Percentiles rank a stretch among this genome's conserved stretches.
Evolutionary conservation across 768 basidiomycete genomes (phyloP).

Genomic region (Serendipita vermifera): DNA sequence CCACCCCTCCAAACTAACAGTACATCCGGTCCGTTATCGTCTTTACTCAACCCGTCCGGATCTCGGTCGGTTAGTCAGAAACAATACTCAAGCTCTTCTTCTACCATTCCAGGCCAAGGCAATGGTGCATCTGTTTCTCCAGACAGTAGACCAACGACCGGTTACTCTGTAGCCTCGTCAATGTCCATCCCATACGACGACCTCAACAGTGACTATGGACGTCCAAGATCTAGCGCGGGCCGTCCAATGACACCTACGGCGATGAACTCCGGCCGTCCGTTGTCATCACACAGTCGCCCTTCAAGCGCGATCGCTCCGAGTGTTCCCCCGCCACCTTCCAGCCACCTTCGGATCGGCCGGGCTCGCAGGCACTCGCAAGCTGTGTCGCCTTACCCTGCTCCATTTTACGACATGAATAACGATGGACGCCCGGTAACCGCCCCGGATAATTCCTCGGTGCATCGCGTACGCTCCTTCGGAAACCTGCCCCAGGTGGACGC

Average conservation of each 20-base stretch:
- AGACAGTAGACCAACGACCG: conserved; percentile 73
- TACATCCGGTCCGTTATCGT: not conserved
- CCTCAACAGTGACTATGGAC: conserved; percentile 27
- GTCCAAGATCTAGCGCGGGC: not conserved
- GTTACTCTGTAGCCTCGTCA: conserved; percentile 66
- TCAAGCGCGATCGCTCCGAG: conserved; percentile 2
- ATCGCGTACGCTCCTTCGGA: conserved; percentile 1
- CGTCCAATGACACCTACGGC: not conserved
- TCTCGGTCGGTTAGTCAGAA: not conserved
- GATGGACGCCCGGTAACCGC: conserved; percentile 17
- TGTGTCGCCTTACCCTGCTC: conserved; percentile 75
- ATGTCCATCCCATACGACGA: conserved; percentile 35
- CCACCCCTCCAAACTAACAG: conserved; percentile 8
- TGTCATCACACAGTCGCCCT: conserved; percentile 10
- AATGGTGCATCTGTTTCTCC: conserved; percentile 53
- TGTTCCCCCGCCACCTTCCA: not conserved
- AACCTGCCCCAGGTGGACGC: conserved; percentile 1
- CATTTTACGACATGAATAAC: conserved; percentile 39
- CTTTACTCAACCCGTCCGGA: not conserved
- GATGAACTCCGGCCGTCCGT: not conserved
- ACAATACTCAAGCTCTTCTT: conserved; percentile 6
- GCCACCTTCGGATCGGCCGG: conserved; percentile 40
- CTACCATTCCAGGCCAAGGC: conserved; percentile 3
- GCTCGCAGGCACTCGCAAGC: conserved; percentile 73
- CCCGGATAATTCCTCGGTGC: conserved; percentile 10